Evolutionary conservation across 768 basidiomycete genomes (phyloP).

Genomic region (Chiua virens): DNA sequence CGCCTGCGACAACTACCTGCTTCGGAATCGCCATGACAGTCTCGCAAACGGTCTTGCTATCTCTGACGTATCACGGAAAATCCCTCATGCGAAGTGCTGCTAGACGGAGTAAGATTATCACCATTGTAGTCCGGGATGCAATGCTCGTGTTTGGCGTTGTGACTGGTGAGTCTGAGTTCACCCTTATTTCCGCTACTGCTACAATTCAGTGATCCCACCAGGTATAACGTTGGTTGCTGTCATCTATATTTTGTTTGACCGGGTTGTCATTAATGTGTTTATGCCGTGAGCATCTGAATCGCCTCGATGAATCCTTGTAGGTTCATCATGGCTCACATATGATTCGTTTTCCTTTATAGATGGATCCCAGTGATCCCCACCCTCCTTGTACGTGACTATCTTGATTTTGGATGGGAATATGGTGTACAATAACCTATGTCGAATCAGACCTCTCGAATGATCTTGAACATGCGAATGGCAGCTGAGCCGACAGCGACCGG

Average conservation of each 20-base stretch:
- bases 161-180: constrained; percentile 8
- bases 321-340: background rate
- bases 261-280: constrained; percentile 12
- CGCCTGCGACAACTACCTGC: background rate
- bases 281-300: constrained; percentile 17
- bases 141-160: constrained; percentile 5
- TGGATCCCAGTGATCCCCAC: constrained; percentile 12
- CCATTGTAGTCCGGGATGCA: constrained; percentile 17
- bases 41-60: constrained; percentile 16
- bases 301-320: too few species aligned
- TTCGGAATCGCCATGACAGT: constrained; percentile 2
- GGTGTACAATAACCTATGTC: background rate
- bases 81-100: background rate
- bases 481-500: constrained; percentile 3
- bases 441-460: constrained; percentile 19
- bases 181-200: background rate
- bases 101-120: constrained; percentile 14
- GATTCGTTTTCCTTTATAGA: background rate
- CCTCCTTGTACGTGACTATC: constrained; percentile 8
- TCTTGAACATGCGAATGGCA: constrained; percentile 19
- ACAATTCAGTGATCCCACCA: background rate
- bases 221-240: background rate
- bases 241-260: constrained; percentile 2
- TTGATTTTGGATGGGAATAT: background rate
- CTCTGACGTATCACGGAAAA: constrained; percentile 18